These are phyloP conservation scores for Rhododendron mucronatum DNA, from an alignment of 148 eudicot species.

Conservation along the genomic window DNA sequence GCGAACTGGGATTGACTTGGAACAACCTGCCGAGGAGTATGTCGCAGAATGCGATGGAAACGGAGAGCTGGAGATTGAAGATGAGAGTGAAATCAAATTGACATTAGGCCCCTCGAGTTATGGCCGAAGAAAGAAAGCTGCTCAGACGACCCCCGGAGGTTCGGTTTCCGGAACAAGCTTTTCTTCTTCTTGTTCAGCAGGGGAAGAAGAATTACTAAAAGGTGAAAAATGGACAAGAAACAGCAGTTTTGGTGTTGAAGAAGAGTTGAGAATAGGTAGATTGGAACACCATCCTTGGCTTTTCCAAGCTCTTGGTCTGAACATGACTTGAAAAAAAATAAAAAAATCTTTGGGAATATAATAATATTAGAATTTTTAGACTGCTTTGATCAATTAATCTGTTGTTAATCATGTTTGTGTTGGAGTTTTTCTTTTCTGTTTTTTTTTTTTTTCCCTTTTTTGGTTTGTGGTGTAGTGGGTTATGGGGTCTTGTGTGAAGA, in stretches of 20 bases:
- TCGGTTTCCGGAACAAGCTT: constrained; percentile 45
- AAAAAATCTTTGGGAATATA: neutral
- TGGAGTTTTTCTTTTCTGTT: neutral
- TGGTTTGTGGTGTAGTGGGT: neutral
- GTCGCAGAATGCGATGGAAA: constrained; percentile 15
- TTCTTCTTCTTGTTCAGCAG: constrained; percentile 50
- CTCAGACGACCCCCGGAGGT: constrained; percentile 5
- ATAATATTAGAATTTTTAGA: neutral
- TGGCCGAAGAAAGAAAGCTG: constrained; percentile 24
- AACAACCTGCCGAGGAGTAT: constrained; percentile 24
- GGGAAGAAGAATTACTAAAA: neutral
- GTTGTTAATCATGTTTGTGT: constrained; percentile 3
- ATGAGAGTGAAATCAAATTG: constrained; percentile 64
- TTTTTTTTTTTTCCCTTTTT: neutral
- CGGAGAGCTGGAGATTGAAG: constrained; percentile 24
- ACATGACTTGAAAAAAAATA: constrained; percentile 34
- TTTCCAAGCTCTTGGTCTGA: constrained; percentile 54
- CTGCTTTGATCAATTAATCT: neutral
- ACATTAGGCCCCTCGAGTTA: constrained; percentile 61
- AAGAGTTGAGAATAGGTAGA: constrained; percentile 29
- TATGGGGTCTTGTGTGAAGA: constrained; percentile 16
- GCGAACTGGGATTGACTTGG: constrained; percentile 19
- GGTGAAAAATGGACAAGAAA: constrained; percentile 16
- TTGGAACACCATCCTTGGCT: constrained; percentile 58
- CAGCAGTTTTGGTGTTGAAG: constrained; percentile 17